These are phyloP conservation scores for Ustilago esculenta DNA, from an alignment of 1,284 basidiomycete genomes.

Conservation along the genomic window DNA sequence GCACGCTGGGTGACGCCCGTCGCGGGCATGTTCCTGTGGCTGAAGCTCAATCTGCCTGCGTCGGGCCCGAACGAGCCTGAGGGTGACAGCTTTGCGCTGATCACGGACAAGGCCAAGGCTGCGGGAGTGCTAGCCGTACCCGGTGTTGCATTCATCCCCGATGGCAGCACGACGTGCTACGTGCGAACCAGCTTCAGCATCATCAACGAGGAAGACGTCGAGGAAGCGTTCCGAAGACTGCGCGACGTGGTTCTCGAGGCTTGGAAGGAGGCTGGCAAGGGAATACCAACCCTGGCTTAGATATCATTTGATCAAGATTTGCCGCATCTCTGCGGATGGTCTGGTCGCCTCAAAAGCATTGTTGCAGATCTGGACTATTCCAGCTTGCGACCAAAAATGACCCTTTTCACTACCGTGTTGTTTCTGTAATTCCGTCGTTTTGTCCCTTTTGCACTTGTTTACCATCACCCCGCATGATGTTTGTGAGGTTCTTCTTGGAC, in stretches of 20 bases:
- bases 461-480: too few species aligned
- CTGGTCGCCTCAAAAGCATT: too few species aligned
- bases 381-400: too few species aligned
- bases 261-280: conserved; percentile 55
- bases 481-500: too few species aligned
- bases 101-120: conserved; percentile 79
- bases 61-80: conserved; percentile 33
- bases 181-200: conserved; percentile 63
- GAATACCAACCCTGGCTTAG: conserved; percentile 14
- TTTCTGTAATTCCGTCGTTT: too few species aligned
- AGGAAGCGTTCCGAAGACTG: conserved; percentile 55
- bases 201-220: conserved; percentile 53
- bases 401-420: too few species aligned
- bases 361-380: too few species aligned
- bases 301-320: neutral
- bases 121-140: conserved; percentile 88
- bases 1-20: conserved; percentile 79
- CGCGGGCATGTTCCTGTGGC: conserved; percentile 74
- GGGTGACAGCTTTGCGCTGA: conserved; percentile 80
- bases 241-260: conserved; percentile 53
- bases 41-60: conserved; percentile 62
- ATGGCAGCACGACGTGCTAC: conserved; percentile 49
- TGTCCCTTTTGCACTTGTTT: too few species aligned
- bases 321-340: too few species aligned
- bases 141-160: conserved; percentile 70